phyloP scores from a whole-genome alignment of 2,329 filamentous ascomycete genomes.

The Ophiostoma himal-ulmi region DNA sequence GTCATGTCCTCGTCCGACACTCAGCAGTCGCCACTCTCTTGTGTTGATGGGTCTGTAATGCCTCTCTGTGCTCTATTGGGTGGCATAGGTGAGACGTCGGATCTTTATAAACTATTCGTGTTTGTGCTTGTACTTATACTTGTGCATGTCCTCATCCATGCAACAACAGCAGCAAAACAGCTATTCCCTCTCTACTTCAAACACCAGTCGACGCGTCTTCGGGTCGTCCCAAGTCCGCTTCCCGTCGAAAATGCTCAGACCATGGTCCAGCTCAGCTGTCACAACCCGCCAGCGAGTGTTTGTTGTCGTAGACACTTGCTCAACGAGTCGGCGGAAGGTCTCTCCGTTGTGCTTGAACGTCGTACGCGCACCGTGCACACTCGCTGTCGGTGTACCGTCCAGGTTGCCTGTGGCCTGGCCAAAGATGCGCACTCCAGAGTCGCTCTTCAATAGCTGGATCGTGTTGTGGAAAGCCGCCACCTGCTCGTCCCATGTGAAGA shows the following conservation, averaged over 20 bases:
- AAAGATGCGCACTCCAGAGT: not conserved
- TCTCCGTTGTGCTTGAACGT: constrained; percentile 30
- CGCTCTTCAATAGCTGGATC: not conserved
- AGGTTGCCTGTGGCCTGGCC: not conserved
- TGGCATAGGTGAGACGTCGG: not conserved
- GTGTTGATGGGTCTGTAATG: not conserved
- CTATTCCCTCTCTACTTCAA: not conserved
- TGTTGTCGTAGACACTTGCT: constrained; percentile 24
- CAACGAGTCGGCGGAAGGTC: constrained; percentile 25
- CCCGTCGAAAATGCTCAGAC: constrained; percentile 25
- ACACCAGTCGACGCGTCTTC: not conserved
- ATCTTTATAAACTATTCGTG: constrained; percentile 5
- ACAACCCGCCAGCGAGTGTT: constrained; percentile 28
- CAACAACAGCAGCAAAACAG: not conserved
- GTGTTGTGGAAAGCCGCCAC: constrained; percentile 28
- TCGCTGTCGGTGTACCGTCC: not conserved
- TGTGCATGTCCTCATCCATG: not conserved
- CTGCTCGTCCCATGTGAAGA: constrained; percentile 37
- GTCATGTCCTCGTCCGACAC: not conserved
- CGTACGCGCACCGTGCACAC: not conserved
- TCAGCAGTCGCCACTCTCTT: not conserved
- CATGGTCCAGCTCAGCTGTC: constrained; percentile 25
- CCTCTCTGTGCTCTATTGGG: not conserved
- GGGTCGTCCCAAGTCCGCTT: constrained; percentile 4
- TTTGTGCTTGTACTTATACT: not conserved